Percentiles rank a stretch among this genome's conserved stretches.
Conservation (phyloP, 176 grass and related monocot genomes). For the Themeda triandra region DNA sequence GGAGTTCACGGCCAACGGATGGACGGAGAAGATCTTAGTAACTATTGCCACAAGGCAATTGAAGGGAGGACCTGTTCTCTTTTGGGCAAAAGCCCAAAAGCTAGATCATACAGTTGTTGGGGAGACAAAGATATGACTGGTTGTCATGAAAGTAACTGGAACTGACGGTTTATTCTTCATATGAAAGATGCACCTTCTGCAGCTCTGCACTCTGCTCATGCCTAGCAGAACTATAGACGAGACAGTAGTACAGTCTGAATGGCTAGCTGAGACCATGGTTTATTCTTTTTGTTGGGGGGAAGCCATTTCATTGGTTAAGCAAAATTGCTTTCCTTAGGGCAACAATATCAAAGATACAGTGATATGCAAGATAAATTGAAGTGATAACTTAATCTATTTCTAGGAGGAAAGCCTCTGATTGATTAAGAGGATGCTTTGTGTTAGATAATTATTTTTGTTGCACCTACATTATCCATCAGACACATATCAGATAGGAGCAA, state of each 20-base stretch:
- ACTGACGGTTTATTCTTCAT: conserved; percentile 10
- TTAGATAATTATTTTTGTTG: neutral
- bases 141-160: neutral
- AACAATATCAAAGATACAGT: neutral
- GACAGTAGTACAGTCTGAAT: neutral
- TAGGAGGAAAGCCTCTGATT: neutral
- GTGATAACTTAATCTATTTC: neutral
- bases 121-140: neutral
- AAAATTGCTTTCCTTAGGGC: neutral
- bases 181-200: neutral
- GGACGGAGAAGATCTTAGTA: neutral
- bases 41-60: neutral
- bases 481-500: neutral
- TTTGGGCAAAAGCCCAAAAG: neutral
- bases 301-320: neutral
- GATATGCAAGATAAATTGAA: neutral
- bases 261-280: neutral
- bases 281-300: neutral
- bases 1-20: neutral
- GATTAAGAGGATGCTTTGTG: neutral
- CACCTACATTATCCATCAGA: neutral
- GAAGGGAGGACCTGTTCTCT: neutral
- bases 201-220: neutral
- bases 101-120: neutral
- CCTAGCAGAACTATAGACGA: neutral